These are phyloP conservation scores for Cladorrhinum samala DNA, from an alignment of 495 filamentous ascomycete genomes.

Conservation along the genomic window DNA sequence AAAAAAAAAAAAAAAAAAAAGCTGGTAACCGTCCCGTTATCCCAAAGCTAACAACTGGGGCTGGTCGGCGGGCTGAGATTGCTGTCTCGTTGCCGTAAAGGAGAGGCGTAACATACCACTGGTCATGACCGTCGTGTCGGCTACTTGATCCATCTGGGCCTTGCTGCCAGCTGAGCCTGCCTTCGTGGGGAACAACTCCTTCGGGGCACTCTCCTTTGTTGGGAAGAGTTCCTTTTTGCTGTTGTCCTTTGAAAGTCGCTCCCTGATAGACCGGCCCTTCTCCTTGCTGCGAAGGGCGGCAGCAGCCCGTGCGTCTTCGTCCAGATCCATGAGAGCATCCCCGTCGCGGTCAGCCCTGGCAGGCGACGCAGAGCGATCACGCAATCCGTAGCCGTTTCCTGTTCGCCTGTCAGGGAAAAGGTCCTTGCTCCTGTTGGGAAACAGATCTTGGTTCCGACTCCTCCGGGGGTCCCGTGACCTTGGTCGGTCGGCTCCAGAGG, in stretches of 20 bases:
- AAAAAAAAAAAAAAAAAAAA: no score
- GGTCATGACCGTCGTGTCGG: slow-evolving; percentile 38
- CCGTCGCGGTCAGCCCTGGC: slow-evolving; percentile 53
- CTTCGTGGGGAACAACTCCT: slow-evolving; percentile 68
- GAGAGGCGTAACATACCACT: slow-evolving; percentile 31
- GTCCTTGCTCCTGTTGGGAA: slow-evolving; percentile 34
- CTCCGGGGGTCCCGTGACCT: slow-evolving; percentile 20
- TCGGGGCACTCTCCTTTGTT: slow-evolving; percentile 41
- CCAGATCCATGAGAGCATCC: slow-evolving; percentile 42
- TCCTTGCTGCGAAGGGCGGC: slow-evolving; percentile 35
- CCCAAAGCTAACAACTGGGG: no score
- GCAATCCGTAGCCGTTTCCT: slow-evolving; percentile 39
- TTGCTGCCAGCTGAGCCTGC: slow-evolving; percentile 23
- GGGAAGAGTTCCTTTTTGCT: slow-evolving; percentile 64
- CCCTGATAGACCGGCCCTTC: slow-evolving; percentile 42
- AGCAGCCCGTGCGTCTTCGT: slow-evolving; percentile 24
- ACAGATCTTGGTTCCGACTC: slow-evolving; percentile 14
- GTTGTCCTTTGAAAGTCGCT: slow-evolving; percentile 30
- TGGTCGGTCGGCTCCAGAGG: slow-evolving; percentile 22
- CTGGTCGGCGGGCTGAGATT: not conserved
- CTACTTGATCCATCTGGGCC: slow-evolving; percentile 36
- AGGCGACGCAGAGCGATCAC: slow-evolving; percentile 67
- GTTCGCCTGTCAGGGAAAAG: slow-evolving; percentile 42
- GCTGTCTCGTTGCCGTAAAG: not conserved
- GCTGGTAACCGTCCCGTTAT: no score